Conservation (phyloP, 306 rosid genomes). For the Vicia villosa region DNA sequence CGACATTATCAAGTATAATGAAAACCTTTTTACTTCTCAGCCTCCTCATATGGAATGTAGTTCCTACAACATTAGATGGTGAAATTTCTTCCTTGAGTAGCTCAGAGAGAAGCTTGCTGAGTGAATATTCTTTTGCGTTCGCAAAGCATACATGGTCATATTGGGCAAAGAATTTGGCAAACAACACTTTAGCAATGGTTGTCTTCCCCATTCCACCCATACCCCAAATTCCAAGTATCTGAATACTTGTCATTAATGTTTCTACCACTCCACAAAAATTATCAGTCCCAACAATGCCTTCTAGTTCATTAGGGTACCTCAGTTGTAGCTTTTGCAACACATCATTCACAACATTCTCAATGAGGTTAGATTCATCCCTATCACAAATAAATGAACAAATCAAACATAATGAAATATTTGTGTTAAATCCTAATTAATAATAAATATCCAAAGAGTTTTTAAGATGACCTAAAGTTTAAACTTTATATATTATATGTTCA, state of each 20-base stretch:
- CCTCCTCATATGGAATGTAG: not conserved
- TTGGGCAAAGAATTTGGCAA: slow-evolving; percentile 17
- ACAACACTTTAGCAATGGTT: slow-evolving; percentile 34
- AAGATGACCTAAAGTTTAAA: too few relatives aligned
- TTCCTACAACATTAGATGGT: not conserved
- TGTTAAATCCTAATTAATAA: too few relatives aligned
- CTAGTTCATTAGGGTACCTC: not conserved
- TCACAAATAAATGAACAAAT: not conserved
- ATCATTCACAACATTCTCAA: slow-evolving; percentile 17
- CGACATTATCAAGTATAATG: slow-evolving; percentile 34
- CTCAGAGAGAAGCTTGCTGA: slow-evolving; percentile 11
- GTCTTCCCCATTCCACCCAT: slow-evolving; percentile 42
- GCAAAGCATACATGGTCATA: slow-evolving; percentile 25
- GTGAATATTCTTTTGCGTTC: slow-evolving; percentile 10
- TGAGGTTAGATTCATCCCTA: slow-evolving; percentile 4
- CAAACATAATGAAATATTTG: not conserved
- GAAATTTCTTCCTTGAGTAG: not conserved
- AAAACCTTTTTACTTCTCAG: slow-evolving; percentile 13
- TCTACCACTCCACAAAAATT: not conserved
- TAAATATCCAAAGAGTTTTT: too few relatives aligned
- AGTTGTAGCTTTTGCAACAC: not conserved
- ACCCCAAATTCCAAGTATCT: slow-evolving; percentile 42
- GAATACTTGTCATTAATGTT: not conserved
- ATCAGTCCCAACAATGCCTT: slow-evolving; percentile 20
- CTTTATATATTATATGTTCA: too few relatives aligned